Percentiles rank a stretch among this genome's conserved stretches.
phyloP scores from a whole-genome alignment of 352 stramenopile genomes.

The Phytophthora boehmeriae region DNA sequence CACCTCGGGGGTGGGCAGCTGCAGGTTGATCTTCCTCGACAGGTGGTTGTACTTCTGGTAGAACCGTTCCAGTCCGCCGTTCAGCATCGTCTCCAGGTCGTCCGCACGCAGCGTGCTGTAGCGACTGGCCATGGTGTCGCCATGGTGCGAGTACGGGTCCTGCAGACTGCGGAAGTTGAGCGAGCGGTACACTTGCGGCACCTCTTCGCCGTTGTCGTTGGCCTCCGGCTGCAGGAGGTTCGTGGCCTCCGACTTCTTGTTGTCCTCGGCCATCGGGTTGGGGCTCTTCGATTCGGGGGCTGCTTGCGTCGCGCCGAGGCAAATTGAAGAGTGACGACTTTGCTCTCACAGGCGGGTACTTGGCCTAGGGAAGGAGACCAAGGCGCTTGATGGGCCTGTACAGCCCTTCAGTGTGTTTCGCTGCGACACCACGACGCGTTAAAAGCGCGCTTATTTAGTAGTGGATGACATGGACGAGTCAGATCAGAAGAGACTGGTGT shows the following conservation, averaged over 20 bases:
- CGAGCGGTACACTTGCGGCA: conserved; percentile 71
- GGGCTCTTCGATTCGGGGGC: conserved; percentile 27
- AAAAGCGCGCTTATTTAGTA: background rate
- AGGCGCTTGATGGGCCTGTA: background rate
- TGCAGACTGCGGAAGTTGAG: conserved; percentile 66
- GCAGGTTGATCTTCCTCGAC: conserved; percentile 58
- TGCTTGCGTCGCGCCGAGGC: conserved; percentile 22
- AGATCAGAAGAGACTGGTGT: background rate
- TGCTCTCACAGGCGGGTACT: no score
- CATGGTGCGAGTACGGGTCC: conserved; percentile 56
- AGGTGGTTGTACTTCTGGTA: conserved; percentile 77
- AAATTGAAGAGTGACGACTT: conserved; percentile 37
- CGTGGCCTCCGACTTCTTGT: conserved; percentile 17
- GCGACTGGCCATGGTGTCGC: conserved; percentile 42
- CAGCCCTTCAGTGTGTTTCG: background rate
- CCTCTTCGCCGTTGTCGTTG: conserved; percentile 29
- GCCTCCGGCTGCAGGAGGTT: conserved; percentile 44
- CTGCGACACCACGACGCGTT: background rate
- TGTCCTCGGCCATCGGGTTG: conserved; percentile 9
- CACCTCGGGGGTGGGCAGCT: conserved; percentile 63
- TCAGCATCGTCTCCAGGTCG: conserved; percentile 70
- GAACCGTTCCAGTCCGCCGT: conserved; percentile 79
- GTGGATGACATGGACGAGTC: background rate
- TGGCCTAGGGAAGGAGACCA: background rate
- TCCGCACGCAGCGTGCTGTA: conserved; percentile 58